Percentiles rank a stretch among this genome's conserved stretches.
These are phyloP conservation scores for Cynanchum wilfordii DNA, from an alignment of 257 asterid genomes.

Conservation along the genomic window DNA sequence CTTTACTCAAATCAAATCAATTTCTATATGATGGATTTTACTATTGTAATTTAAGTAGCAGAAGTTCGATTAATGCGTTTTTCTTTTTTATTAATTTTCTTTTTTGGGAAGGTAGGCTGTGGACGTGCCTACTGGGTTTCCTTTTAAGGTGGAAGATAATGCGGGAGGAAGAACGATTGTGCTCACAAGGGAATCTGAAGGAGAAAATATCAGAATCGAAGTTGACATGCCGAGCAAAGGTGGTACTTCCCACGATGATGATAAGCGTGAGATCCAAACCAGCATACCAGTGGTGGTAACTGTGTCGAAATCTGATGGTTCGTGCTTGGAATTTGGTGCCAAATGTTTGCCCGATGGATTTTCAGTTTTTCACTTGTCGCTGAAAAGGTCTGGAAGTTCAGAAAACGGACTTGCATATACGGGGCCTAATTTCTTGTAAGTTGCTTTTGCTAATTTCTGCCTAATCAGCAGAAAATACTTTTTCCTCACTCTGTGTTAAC, in stretches of 20 bases:
- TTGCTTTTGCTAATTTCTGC: neutral
- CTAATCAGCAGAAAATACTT: neutral
- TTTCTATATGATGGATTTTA: neutral
- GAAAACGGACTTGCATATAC: neutral
- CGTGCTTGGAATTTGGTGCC: constrained; percentile 17
- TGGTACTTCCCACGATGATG: neutral
- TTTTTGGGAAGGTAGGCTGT: constrained; percentile 37
- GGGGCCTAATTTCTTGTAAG: constrained; percentile 7
- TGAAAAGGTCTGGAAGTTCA: neutral
- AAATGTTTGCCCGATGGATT: constrained; percentile 16
- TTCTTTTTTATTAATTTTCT: too few species aligned
- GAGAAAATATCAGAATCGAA: constrained; percentile 44
- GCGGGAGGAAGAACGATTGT: constrained; percentile 49
- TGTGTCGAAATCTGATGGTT: constrained; percentile 15
- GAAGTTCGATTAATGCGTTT: too few species aligned
- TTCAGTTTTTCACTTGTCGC: constrained; percentile 10
- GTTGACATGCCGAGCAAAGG: constrained; percentile 45
- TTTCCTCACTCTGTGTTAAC: neutral
- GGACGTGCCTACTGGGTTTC: constrained; percentile 48
- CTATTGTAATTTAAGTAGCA: neutral
- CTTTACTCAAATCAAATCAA: neutral
- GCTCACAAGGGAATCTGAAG: constrained; percentile 43
- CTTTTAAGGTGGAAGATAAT: constrained; percentile 53
- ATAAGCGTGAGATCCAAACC: constrained; percentile 6
- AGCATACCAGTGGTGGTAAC: constrained; percentile 15